Percentiles rank a stretch among this genome's conserved stretches.
These are phyloP conservation scores for Trichoderma brevicompactum DNA, from an alignment of 2,329 filamentous ascomycete species.

Conservation along the genomic window DNA sequence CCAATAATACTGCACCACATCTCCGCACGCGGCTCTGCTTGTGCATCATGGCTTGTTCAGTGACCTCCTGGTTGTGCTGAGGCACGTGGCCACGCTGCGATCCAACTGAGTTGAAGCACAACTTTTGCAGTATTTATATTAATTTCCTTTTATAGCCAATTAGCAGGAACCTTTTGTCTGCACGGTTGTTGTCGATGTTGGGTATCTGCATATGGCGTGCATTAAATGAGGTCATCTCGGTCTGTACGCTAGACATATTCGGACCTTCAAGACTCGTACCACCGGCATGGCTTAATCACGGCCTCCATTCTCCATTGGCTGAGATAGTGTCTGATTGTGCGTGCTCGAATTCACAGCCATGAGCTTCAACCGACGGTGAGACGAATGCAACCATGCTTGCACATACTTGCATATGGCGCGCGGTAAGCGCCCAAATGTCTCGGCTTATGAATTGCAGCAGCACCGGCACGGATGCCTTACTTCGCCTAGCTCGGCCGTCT, in stretches of 20 bases:
- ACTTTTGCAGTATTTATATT: constrained; percentile 4
- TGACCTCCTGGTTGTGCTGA: not conserved
- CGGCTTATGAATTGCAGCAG: not conserved
- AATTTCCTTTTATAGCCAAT: constrained; percentile 12
- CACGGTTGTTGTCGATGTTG: constrained; percentile 12
- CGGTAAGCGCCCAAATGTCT: constrained; percentile 20
- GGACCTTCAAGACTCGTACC: not conserved
- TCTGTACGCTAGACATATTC: not conserved
- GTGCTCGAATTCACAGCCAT: not conserved
- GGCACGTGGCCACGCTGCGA: constrained; percentile 23
- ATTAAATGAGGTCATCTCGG: constrained; percentile 21
- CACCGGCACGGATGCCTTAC: constrained; percentile 3
- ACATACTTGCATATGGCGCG: not conserved
- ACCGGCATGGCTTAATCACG: not conserved
- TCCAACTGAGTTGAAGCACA: constrained; percentile 5
- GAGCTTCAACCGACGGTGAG: constrained; percentile 8
- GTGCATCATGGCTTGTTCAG: constrained; percentile 26
- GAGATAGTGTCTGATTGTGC: not conserved
- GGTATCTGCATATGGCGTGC: constrained; percentile 15
- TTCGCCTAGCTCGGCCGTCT: not conserved
- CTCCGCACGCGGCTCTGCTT: constrained; percentile 35
- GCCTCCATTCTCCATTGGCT: not conserved
- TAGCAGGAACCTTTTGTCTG: not conserved
- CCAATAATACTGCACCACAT: constrained; percentile 41
- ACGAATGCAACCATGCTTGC: constrained; percentile 20